These are phyloP conservation scores for Evansstolkia leycettana DNA, from an alignment of 495 filamentous ascomycete species.

Conservation along the genomic window DNA sequence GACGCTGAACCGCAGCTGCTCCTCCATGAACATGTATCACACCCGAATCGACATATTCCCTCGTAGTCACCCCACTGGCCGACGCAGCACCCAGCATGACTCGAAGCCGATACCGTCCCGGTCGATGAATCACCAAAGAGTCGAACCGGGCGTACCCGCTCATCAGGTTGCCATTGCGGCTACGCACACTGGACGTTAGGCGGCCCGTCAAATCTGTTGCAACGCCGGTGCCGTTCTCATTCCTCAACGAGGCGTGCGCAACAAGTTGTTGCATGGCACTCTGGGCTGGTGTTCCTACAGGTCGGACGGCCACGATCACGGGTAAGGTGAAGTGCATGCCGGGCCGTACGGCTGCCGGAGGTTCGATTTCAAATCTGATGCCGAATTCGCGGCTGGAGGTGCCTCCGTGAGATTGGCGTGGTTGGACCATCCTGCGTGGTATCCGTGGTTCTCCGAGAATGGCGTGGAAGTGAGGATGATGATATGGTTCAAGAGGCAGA, in stretches of 20 bases:
- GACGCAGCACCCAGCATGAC: conserved; percentile 25
- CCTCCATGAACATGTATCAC: conserved; percentile 22
- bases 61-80: conserved; percentile 18
- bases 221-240: conserved; percentile 17
- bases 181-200: conserved; percentile 26
- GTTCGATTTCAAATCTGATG: conserved; percentile 22
- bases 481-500: not conserved
- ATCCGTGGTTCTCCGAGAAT: not conserved
- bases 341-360: conserved; percentile 18
- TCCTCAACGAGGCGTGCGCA: conserved; percentile 18
- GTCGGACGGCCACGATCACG: conserved; percentile 22
- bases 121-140: conserved; percentile 17
- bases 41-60: conserved; percentile 21
- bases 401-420: conserved; percentile 1
- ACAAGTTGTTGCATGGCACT: conserved; percentile 20
- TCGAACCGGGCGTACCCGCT: conserved; percentile 26
- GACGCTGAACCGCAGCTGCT: conserved; percentile 17
- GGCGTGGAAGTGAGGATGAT: not conserved
- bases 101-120: conserved; percentile 23
- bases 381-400: conserved; percentile 21
- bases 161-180: conserved; percentile 18
- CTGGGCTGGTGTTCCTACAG: conserved; percentile 16
- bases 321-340: conserved; percentile 22
- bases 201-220: conserved; percentile 16
- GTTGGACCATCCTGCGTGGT: conserved; percentile 14